Percentiles rank a stretch among this genome's conserved stretches.
Evolutionary conservation across 345 rosid species (phyloP).

Genomic region (Ailanthus altissimus): DNA sequence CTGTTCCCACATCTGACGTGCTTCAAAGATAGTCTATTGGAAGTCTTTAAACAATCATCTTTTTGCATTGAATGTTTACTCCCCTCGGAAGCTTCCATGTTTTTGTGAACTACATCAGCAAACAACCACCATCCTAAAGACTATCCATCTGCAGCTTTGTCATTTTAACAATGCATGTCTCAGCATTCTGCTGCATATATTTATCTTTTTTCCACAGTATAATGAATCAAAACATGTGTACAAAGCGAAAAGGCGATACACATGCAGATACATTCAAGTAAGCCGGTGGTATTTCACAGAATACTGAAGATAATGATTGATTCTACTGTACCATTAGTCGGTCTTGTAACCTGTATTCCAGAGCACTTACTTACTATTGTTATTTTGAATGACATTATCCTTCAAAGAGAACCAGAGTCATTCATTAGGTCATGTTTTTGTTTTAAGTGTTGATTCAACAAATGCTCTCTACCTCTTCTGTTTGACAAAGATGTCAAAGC

Average conservation of each 20-base stretch:
- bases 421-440: too few species aligned
- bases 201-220: not conserved
- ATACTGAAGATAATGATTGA: not conserved
- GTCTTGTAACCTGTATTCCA: not conserved
- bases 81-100: not conserved
- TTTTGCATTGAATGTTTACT: not conserved
- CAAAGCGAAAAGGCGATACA: not conserved
- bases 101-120: not conserved
- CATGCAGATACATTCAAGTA: not conserved
- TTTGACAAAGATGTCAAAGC: not conserved
- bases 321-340: not conserved
- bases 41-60: constrained; percentile 12
- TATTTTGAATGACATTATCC: not conserved
- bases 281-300: not conserved
- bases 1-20: constrained; percentile 72
- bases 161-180: not conserved
- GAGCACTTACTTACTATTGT: not conserved
- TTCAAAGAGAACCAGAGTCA: too few species aligned
- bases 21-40: constrained; percentile 48
- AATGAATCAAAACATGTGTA: not conserved
- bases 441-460: not conserved
- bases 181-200: not conserved
- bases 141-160: not conserved
- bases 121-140: not conserved
- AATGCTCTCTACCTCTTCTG: not conserved